Percentiles rank a stretch among this genome's conserved stretches.
Evolutionary conservation across 1,284 basidiomycete species (phyloP).

Genomic region (Moesziomyces sp.): DNA sequence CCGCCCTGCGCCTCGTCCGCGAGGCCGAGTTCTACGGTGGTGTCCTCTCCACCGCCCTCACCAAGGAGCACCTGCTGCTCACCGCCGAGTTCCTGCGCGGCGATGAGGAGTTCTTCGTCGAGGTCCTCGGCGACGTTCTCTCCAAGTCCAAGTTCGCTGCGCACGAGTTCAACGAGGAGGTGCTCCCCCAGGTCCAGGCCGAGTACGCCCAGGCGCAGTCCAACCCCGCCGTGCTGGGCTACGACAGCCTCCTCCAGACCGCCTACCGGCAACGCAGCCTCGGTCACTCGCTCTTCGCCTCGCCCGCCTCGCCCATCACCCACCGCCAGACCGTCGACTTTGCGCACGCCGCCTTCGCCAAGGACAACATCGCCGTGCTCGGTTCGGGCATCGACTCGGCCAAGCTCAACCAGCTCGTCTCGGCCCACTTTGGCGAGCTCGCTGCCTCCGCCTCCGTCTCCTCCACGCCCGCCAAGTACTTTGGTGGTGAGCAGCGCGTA

Average conservation of each 20-base stretch:
- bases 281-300: constrained; percentile 64
- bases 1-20: constrained; percentile 88
- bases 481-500: constrained; percentile 65
- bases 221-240: constrained; percentile 55
- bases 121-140: constrained; percentile 64
- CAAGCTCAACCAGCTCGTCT: constrained; percentile 57
- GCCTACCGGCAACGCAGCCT: constrained; percentile 64
- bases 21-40: constrained; percentile 95
- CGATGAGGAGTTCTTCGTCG: constrained; percentile 75
- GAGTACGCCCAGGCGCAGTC: constrained; percentile 57
- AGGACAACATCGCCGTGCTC: constrained; percentile 65
- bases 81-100: constrained; percentile 95
- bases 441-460: constrained; percentile 34
- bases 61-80: constrained; percentile 88
- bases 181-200: constrained; percentile 57
- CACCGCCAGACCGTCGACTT: constrained; percentile 50
- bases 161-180: constrained; percentile 66
- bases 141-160: constrained; percentile 55
- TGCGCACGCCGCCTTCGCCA: constrained; percentile 56
- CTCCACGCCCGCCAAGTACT: constrained; percentile 60
- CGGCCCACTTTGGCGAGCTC: constrained; percentile 53
- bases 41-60: constrained; percentile 84
- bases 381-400: constrained; percentile 58
- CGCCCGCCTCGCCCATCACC: constrained; percentile 58
- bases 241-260: constrained; percentile 62